phyloP scores from a whole-genome alignment of 2,329 filamentous ascomycete genomes.

The Lasiodiplodia theobromae region DNA sequence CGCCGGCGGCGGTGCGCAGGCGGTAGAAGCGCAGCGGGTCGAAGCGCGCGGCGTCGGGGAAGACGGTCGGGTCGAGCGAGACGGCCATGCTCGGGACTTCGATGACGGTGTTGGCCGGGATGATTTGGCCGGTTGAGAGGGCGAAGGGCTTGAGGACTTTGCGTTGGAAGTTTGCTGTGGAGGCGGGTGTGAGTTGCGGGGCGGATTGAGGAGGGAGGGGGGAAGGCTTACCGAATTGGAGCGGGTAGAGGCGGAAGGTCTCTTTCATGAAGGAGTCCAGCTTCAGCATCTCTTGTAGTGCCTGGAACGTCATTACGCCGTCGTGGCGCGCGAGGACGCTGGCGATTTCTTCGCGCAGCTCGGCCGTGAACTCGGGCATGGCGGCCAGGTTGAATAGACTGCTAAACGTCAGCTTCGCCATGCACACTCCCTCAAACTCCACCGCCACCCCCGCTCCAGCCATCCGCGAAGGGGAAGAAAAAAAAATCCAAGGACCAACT shows the following conservation, averaged over 20 bases:
- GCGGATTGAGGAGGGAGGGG: background rate
- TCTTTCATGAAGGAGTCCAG: conserved; percentile 49
- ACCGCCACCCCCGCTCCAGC: no score
- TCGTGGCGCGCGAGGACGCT: conserved; percentile 46
- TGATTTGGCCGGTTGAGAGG: background rate
- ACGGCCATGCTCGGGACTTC: conserved; percentile 5
- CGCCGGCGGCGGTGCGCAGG: conserved; percentile 33
- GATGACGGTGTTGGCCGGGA: conserved; percentile 8
- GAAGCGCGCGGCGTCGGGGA: background rate
- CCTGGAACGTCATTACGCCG: conserved; percentile 39
- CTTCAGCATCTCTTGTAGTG: conserved; percentile 45
- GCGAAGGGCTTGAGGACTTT: conserved; percentile 5
- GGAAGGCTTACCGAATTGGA: conserved; percentile 33
- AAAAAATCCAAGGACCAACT: background rate
- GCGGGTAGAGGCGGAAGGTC: conserved; percentile 38
- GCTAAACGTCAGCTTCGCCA: background rate
- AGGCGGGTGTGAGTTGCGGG: background rate
- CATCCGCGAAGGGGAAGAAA: no score
- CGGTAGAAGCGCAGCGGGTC: conserved; percentile 16
- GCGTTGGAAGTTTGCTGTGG: conserved; percentile 11
- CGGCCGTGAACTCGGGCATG: conserved; percentile 51
- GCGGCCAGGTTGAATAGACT: conserved; percentile 43
- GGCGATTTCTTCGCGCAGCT: conserved; percentile 50
- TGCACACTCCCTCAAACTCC: no score
- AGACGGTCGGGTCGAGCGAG: conserved; percentile 1